These are phyloP conservation scores for Pestalotiopsis sp. DNA, from an alignment of 2,329 filamentous ascomycete genomes.

Conservation along the genomic window DNA sequence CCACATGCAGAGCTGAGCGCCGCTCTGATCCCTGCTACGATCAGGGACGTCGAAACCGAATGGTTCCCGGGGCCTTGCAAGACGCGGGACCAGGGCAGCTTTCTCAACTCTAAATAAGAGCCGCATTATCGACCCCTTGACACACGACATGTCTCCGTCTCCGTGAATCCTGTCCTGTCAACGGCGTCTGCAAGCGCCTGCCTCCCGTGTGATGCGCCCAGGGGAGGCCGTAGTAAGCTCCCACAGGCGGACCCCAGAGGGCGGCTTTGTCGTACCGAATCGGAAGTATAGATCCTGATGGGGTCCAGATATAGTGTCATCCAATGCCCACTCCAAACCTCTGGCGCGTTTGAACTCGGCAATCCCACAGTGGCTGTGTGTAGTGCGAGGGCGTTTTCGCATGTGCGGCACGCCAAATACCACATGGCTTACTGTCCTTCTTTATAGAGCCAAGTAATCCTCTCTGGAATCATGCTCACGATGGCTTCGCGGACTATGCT, in stretches of 20 bases:
- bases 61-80: background rate
- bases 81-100: background rate
- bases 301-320: background rate
- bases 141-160: background rate
- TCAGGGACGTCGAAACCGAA: background rate
- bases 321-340: constrained; percentile 1
- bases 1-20: background rate
- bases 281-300: background rate
- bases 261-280: background rate
- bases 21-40: background rate
- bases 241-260: background rate
- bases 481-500: background rate
- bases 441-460: background rate
- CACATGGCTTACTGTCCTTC: background rate
- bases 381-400: background rate
- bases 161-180: background rate
- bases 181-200: background rate
- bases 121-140: constrained; percentile 1
- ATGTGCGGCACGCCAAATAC: background rate
- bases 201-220: background rate
- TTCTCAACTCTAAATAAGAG: background rate
- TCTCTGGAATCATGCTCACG: background rate
- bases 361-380: background rate
- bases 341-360: background rate
- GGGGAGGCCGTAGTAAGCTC: background rate